These are phyloP conservation scores for Balakata baccata DNA, from an alignment of 345 rosid species.

Conservation along the genomic window DNA sequence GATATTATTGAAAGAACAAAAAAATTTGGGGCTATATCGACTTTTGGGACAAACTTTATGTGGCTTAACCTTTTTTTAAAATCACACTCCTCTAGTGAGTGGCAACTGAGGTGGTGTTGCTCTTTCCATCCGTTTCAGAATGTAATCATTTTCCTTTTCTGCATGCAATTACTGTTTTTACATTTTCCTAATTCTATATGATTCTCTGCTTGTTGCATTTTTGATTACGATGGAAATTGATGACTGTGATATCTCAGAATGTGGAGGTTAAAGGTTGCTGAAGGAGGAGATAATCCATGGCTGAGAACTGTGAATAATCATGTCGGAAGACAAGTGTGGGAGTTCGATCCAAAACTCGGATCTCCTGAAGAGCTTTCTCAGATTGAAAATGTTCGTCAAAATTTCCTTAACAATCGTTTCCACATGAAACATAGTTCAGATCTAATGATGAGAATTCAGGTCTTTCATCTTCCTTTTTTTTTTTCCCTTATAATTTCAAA, in stretches of 20 bases:
- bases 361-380: constrained; percentile 59
- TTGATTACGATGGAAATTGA: no score
- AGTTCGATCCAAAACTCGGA: constrained; percentile 66
- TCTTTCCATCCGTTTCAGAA: no score
- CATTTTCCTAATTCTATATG: no score
- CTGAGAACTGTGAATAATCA: constrained; percentile 62
- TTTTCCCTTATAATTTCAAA: background rate
- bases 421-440: constrained; percentile 73
- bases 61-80: no score
- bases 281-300: constrained; percentile 82
- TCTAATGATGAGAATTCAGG: constrained; percentile 90
- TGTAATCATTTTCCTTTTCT: no score
- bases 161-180: no score
- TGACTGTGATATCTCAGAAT: constrained; percentile 28
- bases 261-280: constrained; percentile 91
- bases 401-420: constrained; percentile 56
- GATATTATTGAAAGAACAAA: no score
- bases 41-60: no score
- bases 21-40: no score
- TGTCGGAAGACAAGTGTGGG: constrained; percentile 83
- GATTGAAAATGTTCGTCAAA: constrained; percentile 56
- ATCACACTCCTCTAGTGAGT: no score
- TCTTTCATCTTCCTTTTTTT: background rate
- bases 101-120: no score
- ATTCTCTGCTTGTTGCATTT: no score